These are phyloP conservation scores for Ananas comosus DNA, from an alignment of 176 grass and related monocot species.

Conservation along the genomic window DNA sequence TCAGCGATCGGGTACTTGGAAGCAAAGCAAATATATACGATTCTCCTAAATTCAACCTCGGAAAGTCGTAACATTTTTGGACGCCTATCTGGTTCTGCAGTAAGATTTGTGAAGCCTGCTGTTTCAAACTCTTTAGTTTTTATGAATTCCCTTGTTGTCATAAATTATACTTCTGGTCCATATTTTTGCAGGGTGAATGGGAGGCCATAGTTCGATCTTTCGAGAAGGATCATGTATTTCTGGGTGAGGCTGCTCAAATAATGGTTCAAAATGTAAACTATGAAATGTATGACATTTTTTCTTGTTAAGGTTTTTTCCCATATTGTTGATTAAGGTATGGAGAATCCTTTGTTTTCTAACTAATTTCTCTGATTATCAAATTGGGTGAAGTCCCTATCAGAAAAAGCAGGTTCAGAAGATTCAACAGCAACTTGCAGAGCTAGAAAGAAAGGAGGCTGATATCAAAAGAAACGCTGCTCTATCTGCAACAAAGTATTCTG, in stretches of 20 bases:
- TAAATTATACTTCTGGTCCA: slow-evolving; percentile 1
- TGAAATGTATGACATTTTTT: slow-evolving; percentile 61
- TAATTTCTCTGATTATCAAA: slow-evolving; percentile 4
- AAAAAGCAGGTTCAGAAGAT: slow-evolving; percentile 88
- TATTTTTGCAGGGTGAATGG: slow-evolving; percentile 64
- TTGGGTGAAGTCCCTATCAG: slow-evolving; percentile 65
- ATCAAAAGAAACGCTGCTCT: slow-evolving; percentile 72
- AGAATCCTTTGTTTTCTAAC: background rate
- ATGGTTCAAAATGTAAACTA: slow-evolving; percentile 98
- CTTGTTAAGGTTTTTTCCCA: background rate
- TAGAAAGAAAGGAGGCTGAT: slow-evolving; percentile 78
- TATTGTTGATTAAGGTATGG: background rate
- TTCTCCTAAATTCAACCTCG: slow-evolving; percentile 58
- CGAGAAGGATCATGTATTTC: slow-evolving; percentile 91
- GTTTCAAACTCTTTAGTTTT: background rate
- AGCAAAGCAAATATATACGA: slow-evolving; percentile 72
- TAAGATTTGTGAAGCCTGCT: slow-evolving; percentile 21
- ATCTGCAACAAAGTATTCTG: slow-evolving; percentile 64
- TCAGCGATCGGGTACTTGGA: slow-evolving; percentile 71
- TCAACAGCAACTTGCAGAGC: slow-evolving; percentile 80
- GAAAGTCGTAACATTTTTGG: slow-evolving; percentile 94
- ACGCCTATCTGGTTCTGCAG: slow-evolving; percentile 73
- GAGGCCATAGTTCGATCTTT: slow-evolving; percentile 61
- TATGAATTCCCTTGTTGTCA: background rate
- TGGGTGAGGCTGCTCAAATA: slow-evolving; percentile 83